phyloP scores from a whole-genome alignment of 441 rosid species.

The Populus hybrid region DNA sequence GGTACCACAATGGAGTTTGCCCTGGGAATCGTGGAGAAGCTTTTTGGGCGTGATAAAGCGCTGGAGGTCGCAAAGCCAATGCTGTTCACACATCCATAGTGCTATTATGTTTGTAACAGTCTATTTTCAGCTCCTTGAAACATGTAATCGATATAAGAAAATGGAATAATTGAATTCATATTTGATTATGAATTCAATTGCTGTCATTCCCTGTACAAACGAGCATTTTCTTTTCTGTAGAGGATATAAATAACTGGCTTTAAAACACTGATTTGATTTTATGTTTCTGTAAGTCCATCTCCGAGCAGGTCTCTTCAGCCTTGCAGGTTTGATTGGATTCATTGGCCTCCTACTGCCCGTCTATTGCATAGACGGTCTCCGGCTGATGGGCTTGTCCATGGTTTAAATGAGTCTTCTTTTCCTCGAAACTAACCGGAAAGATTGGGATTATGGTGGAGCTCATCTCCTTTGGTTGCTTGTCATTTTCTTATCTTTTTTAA shows the following conservation, averaged over 20 bases:
- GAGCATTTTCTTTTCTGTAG: background rate
- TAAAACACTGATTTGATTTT: background rate
- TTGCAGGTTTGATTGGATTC: background rate
- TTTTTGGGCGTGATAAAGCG: constrained; percentile 65
- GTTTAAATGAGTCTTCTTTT: background rate
- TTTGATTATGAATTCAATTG: background rate
- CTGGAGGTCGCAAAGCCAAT: constrained; percentile 63
- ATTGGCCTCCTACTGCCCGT: background rate
- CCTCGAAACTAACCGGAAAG: background rate
- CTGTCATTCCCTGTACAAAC: background rate
- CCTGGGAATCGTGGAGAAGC: constrained; percentile 75
- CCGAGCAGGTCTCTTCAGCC: background rate
- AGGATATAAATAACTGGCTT: background rate
- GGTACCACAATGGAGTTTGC: constrained; percentile 87
- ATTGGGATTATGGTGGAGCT: background rate
- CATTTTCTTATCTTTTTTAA: no score
- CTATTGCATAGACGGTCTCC: background rate
- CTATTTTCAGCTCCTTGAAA: background rate
- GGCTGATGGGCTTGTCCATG: background rate
- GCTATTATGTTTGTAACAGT: background rate
- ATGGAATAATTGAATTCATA: background rate
- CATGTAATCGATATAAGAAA: background rate
- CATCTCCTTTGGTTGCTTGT: background rate
- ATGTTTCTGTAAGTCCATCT: background rate
- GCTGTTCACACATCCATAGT: constrained; percentile 37